Evolutionary conservation across 495 filamentous ascomycete genomes (phyloP).

Genomic region (Xylaria bambusicola): DNA sequence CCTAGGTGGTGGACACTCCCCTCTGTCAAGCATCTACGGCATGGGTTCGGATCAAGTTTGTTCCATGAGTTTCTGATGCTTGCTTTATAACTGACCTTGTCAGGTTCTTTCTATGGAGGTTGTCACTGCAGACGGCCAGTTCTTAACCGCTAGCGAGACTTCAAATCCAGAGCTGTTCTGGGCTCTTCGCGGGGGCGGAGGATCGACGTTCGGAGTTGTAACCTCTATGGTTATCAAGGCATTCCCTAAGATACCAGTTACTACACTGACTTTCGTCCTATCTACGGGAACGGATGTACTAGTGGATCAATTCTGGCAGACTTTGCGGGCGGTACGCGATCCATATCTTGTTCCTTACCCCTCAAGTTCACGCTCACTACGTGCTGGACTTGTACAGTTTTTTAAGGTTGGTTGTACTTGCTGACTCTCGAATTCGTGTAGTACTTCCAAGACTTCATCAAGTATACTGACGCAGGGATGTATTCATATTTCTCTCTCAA

Average conservation of each 20-base stretch:
- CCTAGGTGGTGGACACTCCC: slow-evolving; percentile 56
- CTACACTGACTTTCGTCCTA: slow-evolving; percentile 39
- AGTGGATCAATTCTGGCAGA: slow-evolving; percentile 52
- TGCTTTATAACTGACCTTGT: background rate
- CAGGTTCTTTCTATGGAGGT: slow-evolving; percentile 55
- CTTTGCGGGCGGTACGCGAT: slow-evolving; percentile 36
- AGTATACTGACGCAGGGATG: slow-evolving; percentile 52
- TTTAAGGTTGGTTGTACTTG: no score
- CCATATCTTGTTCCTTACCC: background rate
- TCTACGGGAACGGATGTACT: slow-evolving; percentile 33
- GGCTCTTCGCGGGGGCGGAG: slow-evolving; percentile 65
- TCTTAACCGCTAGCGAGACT: slow-evolving; percentile 53
- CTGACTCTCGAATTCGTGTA: background rate
- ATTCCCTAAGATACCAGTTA: slow-evolving; percentile 42
- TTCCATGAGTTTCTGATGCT: slow-evolving; percentile 6
- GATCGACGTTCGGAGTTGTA: slow-evolving; percentile 61
- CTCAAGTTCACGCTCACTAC: background rate
- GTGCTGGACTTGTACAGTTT: no score
- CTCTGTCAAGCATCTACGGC: slow-evolving; percentile 46
- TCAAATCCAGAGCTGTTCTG: slow-evolving; percentile 63
- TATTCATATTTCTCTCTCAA: slow-evolving; percentile 56
- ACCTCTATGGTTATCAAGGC: slow-evolving; percentile 52
- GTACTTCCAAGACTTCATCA: slow-evolving; percentile 48
- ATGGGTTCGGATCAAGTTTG: slow-evolving; percentile 53
- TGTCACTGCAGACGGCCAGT: slow-evolving; percentile 59